A percentile compares a stretch with the other conserved stretches of the same genome.
Conservation (phyloP, 2,329 filamentous ascomycete species). For the Ceratocystis albifundus region DNA sequence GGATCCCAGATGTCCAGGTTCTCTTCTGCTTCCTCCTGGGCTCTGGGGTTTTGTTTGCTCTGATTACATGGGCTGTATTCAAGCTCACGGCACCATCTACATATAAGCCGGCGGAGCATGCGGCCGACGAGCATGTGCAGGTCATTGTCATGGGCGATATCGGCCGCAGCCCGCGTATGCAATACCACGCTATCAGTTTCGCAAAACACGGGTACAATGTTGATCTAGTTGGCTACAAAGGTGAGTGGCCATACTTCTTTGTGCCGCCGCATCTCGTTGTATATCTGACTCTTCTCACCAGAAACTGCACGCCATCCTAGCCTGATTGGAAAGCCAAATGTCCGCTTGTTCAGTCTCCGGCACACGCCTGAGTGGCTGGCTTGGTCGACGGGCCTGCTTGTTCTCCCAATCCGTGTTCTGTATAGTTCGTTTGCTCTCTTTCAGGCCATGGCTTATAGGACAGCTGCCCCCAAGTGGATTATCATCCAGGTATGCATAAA, state of each 20-base stretch:
- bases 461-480: slow-evolving; percentile 69
- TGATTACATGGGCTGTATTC: slow-evolving; percentile 23
- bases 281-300: slow-evolving; percentile 26
- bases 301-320: slow-evolving; percentile 76
- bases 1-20: slow-evolving; percentile 21
- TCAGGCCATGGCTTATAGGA: slow-evolving; percentile 58
- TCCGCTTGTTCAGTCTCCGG: slow-evolving; percentile 59
- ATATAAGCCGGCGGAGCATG: slow-evolving; percentile 30
- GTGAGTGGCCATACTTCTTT: slow-evolving; percentile 34
- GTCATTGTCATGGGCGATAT: slow-evolving; percentile 91
- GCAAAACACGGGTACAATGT: slow-evolving; percentile 70
- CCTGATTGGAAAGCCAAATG: slow-evolving; percentile 54
- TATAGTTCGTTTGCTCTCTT: slow-evolving; percentile 51
- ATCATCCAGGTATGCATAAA: slow-evolving; percentile 57
- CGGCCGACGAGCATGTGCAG: slow-evolving; percentile 46
- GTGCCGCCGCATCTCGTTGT: neutral
- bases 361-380: slow-evolving; percentile 56
- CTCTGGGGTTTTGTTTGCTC: slow-evolving; percentile 9
- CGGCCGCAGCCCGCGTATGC: slow-evolving; percentile 92
- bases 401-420: slow-evolving; percentile 22
- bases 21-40: slow-evolving; percentile 20
- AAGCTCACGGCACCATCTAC: slow-evolving; percentile 29
- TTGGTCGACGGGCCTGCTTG: slow-evolving; percentile 31
- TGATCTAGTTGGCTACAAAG: slow-evolving; percentile 77
- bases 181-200: slow-evolving; percentile 91